Evolutionary conservation across 208 protist genomes (phyloP).

Genomic region (Wallacemonas sp.): DNA sequence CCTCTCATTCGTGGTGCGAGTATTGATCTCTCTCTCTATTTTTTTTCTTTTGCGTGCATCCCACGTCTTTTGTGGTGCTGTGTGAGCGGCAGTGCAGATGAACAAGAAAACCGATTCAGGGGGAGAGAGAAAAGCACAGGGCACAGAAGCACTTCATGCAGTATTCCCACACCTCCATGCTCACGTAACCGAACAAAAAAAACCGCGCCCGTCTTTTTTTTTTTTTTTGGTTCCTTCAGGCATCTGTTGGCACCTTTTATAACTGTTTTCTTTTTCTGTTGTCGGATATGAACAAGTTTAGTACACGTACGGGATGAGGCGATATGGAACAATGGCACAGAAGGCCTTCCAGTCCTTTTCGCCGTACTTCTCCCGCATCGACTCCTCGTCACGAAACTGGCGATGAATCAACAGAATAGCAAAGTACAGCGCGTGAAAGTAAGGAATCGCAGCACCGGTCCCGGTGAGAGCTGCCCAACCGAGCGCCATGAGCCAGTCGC

Average conservation of each 20-base stretch:
- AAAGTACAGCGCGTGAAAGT: slow-evolving; percentile 96
- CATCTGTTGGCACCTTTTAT: background rate
- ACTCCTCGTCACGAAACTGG: slow-evolving; percentile 91
- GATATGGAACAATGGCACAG: slow-evolving; percentile 82
- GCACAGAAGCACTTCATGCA: too few relatives aligned
- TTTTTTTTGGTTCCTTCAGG: background rate
- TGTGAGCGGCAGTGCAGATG: too few relatives aligned
- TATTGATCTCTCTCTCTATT: background rate
- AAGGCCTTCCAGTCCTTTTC: slow-evolving; percentile 91
- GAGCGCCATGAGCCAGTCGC: slow-evolving; percentile 92
- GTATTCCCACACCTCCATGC: too few relatives aligned
- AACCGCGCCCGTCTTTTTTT: too few relatives aligned
- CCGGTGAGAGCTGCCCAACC: slow-evolving; percentile 67
- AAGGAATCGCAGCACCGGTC: slow-evolving; percentile 73
- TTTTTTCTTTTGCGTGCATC: background rate
- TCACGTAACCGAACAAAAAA: too few relatives aligned
- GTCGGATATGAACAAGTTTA: slow-evolving; percentile 24
- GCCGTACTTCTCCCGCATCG: slow-evolving; percentile 93
- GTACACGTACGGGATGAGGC: slow-evolving; percentile 91
- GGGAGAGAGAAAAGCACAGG: too few relatives aligned
- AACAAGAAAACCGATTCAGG: too few relatives aligned
- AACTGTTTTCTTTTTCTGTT: slow-evolving; percentile 9
- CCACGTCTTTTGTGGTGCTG: too few relatives aligned
- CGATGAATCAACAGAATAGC: slow-evolving; percentile 92
- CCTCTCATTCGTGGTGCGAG: background rate